Evolutionary conservation across 352 stramenopile species (phyloP).

Genomic region (Globisporangium apiculatum): DNA sequence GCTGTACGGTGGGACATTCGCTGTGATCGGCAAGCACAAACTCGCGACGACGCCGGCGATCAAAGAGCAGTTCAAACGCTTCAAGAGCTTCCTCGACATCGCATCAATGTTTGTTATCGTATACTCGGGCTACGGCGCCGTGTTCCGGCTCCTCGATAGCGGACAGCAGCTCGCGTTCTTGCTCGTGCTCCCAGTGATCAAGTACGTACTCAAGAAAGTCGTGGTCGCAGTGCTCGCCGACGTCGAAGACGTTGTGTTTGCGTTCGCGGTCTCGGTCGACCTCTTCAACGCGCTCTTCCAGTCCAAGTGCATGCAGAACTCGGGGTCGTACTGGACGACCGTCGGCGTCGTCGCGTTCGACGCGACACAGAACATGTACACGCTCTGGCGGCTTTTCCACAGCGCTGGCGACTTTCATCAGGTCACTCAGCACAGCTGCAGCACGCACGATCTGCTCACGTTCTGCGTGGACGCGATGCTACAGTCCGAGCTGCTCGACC

Average conservation of each 20-base stretch:
- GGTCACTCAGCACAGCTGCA: neutral
- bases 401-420: neutral
- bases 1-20: constrained; percentile 5
- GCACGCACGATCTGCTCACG: neutral
- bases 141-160: constrained; percentile 2
- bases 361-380: constrained; percentile 5
- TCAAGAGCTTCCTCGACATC: constrained; percentile 1
- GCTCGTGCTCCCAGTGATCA: constrained; percentile 10
- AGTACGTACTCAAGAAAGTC: constrained; percentile 6
- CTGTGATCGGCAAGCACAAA: constrained; percentile 4
- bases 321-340: constrained; percentile 13
- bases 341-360: constrained; percentile 8
- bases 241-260: constrained; percentile 5
- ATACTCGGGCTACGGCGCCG: constrained; percentile 5
- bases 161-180: constrained; percentile 7
- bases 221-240: neutral
- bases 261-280: constrained; percentile 3
- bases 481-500: neutral
- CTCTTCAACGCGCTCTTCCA: constrained; percentile 14
- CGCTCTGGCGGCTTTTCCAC: neutral
- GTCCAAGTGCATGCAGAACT: constrained; percentile 17
- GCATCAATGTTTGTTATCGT: neutral
- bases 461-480: neutral
- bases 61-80: constrained; percentile 1
- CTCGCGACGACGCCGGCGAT: constrained; percentile 12